Evolutionary conservation across 805 yeast species (phyloP).

Genomic region (Nakazawaea ernobii): DNA sequence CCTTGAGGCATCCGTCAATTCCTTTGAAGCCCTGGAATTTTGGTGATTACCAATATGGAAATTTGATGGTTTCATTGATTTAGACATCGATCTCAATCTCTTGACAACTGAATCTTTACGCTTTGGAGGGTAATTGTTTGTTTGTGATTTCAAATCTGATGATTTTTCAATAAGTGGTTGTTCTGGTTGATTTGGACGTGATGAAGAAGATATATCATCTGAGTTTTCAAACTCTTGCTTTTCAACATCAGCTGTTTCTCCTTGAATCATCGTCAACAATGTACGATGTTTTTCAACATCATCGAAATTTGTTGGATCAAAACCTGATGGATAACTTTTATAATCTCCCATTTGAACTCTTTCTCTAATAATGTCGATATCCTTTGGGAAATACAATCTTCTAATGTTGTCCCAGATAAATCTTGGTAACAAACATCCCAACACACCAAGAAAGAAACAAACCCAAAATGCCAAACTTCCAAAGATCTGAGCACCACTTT

Average conservation of each 20-base stretch:
- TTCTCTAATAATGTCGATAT: constrained; percentile 69
- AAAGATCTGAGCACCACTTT: constrained; percentile 58
- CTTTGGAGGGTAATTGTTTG: not conserved
- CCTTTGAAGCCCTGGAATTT: not conserved
- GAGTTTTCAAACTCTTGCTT: not conserved
- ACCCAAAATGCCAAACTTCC: constrained; percentile 66
- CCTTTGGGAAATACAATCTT: constrained; percentile 53
- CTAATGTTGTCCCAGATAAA: constrained; percentile 43
- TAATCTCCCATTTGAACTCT: constrained; percentile 47
- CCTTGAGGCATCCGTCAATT: not conserved
- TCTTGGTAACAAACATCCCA: constrained; percentile 54
- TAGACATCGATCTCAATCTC: constrained; percentile 6
- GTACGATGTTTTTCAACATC: constrained; percentile 17
- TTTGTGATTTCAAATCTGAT: too few relatives aligned
- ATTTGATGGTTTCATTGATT: constrained; percentile 7
- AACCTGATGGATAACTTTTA: constrained; percentile 40
- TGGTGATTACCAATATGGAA: not conserved
- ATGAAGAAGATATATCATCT: constrained; percentile 1
- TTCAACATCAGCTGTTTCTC: not conserved
- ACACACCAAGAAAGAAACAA: constrained; percentile 55
- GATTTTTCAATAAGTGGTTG: not conserved
- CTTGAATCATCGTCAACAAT: not conserved
- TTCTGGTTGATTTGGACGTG: not conserved
- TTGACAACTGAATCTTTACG: constrained; percentile 1
- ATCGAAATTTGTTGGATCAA: constrained; percentile 46